Evolutionary conservation across 140 eudicot species (phyloP), one percentile per base, ranked within the genome.

Genomic region (Senecio squalidus): DNA sequence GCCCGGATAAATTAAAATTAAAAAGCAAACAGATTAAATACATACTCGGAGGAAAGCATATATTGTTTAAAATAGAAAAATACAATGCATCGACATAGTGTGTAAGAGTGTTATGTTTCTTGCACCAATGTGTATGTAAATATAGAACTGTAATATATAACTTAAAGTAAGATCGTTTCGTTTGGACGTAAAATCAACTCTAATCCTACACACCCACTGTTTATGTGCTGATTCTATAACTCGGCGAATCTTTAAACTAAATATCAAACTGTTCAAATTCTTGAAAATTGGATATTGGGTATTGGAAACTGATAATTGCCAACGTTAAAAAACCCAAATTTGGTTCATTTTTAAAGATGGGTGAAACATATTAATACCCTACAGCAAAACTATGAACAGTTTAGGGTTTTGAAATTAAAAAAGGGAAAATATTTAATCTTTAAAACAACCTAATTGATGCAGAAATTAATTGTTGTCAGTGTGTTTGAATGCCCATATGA

Each of bases 361-460:
- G n/a, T n/a, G n/a, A n/a, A n/a, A n/a, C n/a, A n/a, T n/a, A n/a
- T n/a, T n/a, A n/a, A n/a, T n/a, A n/a, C n/a, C n/a, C n/a, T n/a
- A n/a, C n/a, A n/a, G n/a, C n/a, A 27, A 15, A 61, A 58, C 30
- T 8, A 4, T 41, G 25, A 3, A 22, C 24, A 31, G 40, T 47
- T 51, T 6, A 27, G 4, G 47, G 39, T 16, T 41, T 53, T 6
- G 4, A 36, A 18, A 14, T 21, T 55, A 1, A 28, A 55, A 22
- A 45, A 49, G 34, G 22, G 66, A 41, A 63, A 34, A 55, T n/a
- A 25, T 34, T 18, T 33, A 13, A 22, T 25, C 66, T 44, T 14
- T 7, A 25, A 21, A 34, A 5, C 14, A 28, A 27, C 55, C 29
- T n/a, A 45, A 26, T 33, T 62, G 51, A 13, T 33, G 38, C 17